A percentile compares a stretch with the other conserved stretches of the same genome.
phyloP scores from a whole-genome alignment of 1,284 basidiomycete species.

The Heterobasidion parviporum region DNA sequence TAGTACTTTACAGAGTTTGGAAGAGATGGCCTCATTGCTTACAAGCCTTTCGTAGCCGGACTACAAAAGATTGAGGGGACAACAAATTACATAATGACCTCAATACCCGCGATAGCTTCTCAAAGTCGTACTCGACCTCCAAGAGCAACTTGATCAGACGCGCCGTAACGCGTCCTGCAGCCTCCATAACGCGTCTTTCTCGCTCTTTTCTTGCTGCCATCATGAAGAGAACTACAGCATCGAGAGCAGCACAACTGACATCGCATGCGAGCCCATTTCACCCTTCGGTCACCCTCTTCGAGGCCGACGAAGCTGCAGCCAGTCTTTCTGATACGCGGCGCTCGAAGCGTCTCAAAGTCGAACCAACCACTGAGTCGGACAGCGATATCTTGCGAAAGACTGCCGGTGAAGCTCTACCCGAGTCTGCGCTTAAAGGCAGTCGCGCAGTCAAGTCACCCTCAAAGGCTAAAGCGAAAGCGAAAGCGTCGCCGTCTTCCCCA shows the following conservation, averaged over 20 bases:
- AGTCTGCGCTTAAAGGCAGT: not conserved
- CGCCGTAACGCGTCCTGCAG: too few relatives aligned
- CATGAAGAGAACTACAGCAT: not conserved
- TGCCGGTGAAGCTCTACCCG: not conserved
- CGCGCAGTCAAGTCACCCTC: not conserved
- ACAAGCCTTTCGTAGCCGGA: too few relatives aligned
- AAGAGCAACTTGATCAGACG: too few relatives aligned
- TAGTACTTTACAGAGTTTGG: too few relatives aligned
- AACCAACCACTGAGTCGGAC: not conserved
- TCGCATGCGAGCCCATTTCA: conserved; percentile 30
- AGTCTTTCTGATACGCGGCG: not conserved
- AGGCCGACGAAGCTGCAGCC: conserved; percentile 12
- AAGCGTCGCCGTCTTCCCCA: conserved; percentile 18
- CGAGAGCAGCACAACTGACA: not conserved
- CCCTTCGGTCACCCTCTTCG: conserved; percentile 36
- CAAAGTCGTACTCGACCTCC: too few relatives aligned
- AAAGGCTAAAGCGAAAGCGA: conserved; percentile 5
- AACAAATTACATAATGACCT: too few relatives aligned
- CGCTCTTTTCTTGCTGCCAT: too few relatives aligned
- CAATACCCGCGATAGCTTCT: too few relatives aligned
- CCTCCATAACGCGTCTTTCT: too few relatives aligned
- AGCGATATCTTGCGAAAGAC: not conserved
- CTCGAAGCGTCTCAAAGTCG: conserved; percentile 9
- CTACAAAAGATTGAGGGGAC: too few relatives aligned
- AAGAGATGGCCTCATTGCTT: too few relatives aligned